Conservation (phyloP, 768 basidiomycete genomes). For the Mycena belliarum region DNA sequence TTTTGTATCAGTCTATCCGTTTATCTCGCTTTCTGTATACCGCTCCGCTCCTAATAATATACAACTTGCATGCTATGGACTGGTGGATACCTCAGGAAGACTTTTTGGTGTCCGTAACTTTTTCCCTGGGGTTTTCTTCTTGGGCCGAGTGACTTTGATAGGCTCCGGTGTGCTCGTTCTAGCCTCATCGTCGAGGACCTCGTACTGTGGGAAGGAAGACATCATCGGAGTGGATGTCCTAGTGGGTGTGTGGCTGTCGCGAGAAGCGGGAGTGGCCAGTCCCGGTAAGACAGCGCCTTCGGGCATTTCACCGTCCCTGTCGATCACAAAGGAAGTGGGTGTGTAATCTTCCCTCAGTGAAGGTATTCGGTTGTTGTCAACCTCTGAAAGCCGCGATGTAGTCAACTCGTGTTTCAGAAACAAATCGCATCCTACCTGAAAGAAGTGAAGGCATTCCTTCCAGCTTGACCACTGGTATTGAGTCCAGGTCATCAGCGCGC, state of each 20-base stretch:
- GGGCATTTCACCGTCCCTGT: constrained; percentile 87
- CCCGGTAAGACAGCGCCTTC: constrained; percentile 41
- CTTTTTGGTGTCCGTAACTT: constrained; percentile 59
- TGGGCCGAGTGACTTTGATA: constrained; percentile 73
- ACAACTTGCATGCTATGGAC: constrained; percentile 24
- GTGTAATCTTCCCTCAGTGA: constrained; percentile 45
- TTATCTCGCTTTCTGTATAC: constrained; percentile 28
- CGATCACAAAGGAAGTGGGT: constrained; percentile 59
- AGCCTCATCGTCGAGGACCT: constrained; percentile 45
- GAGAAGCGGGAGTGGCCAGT: constrained; percentile 30
- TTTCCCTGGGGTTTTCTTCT: constrained; percentile 64
- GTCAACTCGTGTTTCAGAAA: too few species aligned
- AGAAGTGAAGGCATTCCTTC: constrained; percentile 65
- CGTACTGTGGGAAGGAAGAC: constrained; percentile 54
- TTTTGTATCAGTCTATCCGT: constrained; percentile 14
- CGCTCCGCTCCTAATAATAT: constrained; percentile 27
- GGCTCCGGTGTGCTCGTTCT: constrained; percentile 61
- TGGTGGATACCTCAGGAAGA: constrained; percentile 10
- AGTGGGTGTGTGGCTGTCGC: constrained; percentile 36
- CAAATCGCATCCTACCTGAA: constrained; percentile 25
- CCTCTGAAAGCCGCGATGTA: constrained; percentile 21
- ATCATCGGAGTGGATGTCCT: constrained; percentile 36
- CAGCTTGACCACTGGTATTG: constrained; percentile 86
- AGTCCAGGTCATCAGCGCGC: constrained; percentile 62
- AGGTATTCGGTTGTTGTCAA: constrained; percentile 39